Base-by-base conservation (phyloP, 768 basidiomycete genomes). In the Symmetrospora coprosmae region DNA sequence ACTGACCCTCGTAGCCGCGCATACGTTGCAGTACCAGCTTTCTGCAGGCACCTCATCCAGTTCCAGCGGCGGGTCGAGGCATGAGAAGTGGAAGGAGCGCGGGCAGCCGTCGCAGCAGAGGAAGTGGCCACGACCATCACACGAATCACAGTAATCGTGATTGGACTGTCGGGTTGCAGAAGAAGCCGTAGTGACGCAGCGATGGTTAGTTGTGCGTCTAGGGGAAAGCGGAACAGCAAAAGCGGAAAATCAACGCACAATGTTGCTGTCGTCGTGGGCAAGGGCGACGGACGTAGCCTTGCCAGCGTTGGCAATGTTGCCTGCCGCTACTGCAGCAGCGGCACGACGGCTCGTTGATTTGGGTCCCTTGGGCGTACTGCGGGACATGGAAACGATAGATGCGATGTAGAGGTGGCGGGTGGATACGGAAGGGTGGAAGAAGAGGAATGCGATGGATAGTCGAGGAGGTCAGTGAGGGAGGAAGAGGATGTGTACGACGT, bases 101-200 rank as follows among this genome's bases (percentile, higher is more conserved):
- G 92, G 87, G 71, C 94, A 99, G 19, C 91, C 90, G 72, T 97
- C 94, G 73, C 94, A 99, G 72, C 94, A 97, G 19, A 99, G 81
- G 63, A 97, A 78, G 41, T 85, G 80, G 47, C 92, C 92, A 65
- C 73, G 74, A 21, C 74, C 76, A 30, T 69, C 60, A 66, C 76
- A 77, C 0, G 73, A 66, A 5, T 74, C 74, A 63, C 76, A 77
- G 50, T 68, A 74, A 62, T 77, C 76, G 64, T 75, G 69, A 62
- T 77, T 77, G 49, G 72, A 72, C 76, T 76, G 53, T 47, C 21
- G 14, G 28, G 47, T 4, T 7, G 14, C 27, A 33, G 39, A 27
- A 31, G 21, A 17, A 14, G n/a, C n/a, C n/a, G n/a, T n/a, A n/a
- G n/a, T n/a, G n/a, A n/a, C n/a, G n/a, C n/a, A n/a, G n/a, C n/a